phyloP scores from a whole-genome alignment of 208 protist species.

The Leishmania turanica region DNA sequence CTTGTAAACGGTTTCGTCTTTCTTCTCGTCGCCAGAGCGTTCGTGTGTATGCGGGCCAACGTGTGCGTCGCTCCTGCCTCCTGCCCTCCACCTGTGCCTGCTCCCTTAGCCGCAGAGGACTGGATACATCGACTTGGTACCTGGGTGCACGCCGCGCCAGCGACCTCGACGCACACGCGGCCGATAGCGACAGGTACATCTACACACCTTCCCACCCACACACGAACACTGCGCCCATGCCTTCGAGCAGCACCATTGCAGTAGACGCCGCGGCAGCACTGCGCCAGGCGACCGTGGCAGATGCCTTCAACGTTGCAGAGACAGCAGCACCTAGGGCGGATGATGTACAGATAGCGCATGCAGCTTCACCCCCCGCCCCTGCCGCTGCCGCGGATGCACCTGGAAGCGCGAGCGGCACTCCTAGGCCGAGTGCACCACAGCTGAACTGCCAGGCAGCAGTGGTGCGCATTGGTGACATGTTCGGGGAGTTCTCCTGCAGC shows the following conservation, averaged over 20 bases:
- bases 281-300: background rate
- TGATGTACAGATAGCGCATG: constrained; percentile 36
- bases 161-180: background rate
- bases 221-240: background rate
- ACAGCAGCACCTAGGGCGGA: constrained; percentile 3
- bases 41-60: background rate
- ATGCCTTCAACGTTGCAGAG: background rate
- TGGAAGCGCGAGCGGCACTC: background rate
- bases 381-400: background rate
- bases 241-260: background rate
- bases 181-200: background rate
- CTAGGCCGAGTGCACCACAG: constrained; percentile 10
- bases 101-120: background rate
- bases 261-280: background rate
- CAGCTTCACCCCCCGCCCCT: constrained; percentile 15
- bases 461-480: constrained; percentile 81
- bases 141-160: background rate
- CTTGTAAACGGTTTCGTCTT: background rate
- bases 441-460: constrained; percentile 87
- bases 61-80: background rate
- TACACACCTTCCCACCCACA: background rate
- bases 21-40: background rate
- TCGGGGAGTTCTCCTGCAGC: constrained; percentile 86
- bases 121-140: background rate
- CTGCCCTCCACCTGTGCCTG: background rate